phyloP scores from a whole-genome alignment of 2,329 filamentous ascomycete genomes.

The Fusarium scirpi region DNA sequence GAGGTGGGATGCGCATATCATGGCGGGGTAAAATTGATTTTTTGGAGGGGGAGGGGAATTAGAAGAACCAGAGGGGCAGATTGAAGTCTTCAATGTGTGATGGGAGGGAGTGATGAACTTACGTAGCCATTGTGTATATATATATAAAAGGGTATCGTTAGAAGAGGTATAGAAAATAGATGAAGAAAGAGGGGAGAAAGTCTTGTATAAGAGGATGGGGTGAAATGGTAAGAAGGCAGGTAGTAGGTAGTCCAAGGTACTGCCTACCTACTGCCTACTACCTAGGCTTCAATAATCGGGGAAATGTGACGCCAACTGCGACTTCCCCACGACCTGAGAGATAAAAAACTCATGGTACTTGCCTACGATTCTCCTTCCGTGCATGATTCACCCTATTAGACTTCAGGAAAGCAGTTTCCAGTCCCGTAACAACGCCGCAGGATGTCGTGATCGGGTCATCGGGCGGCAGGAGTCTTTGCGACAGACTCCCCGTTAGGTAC shows the following conservation, averaged over 20 bases:
- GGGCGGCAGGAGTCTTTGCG: constrained; percentile 31
- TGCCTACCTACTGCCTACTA: not conserved
- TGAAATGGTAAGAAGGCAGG: not conserved
- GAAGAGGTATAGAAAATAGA: not conserved
- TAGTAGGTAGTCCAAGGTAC: not conserved
- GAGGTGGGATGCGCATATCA: constrained; percentile 19
- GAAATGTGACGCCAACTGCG: constrained; percentile 8
- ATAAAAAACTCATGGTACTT: constrained; percentile 20
- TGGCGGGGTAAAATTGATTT: constrained; percentile 33
- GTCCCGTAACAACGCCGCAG: constrained; percentile 25
- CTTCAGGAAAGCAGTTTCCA: constrained; percentile 1
- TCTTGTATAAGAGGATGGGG: not conserved
- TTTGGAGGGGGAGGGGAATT: constrained; percentile 12
- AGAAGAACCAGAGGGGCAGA: constrained; percentile 5
- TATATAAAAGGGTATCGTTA: constrained; percentile 7
- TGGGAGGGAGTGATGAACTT: constrained; percentile 29
- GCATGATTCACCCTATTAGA: constrained; percentile 12
- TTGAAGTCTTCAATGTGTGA: not conserved
- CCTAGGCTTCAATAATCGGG: constrained; percentile 7
- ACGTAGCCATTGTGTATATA: constrained; percentile 51
- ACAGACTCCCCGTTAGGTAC: constrained; percentile 23
- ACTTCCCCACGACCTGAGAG: constrained; percentile 13
- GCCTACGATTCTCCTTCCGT: not conserved
- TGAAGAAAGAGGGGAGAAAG: constrained; percentile 11
- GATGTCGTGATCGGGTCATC: constrained; percentile 42